Conservation (phyloP, 2,329 filamentous ascomycete species). For the Pseudocercospora eumusae region DNA sequence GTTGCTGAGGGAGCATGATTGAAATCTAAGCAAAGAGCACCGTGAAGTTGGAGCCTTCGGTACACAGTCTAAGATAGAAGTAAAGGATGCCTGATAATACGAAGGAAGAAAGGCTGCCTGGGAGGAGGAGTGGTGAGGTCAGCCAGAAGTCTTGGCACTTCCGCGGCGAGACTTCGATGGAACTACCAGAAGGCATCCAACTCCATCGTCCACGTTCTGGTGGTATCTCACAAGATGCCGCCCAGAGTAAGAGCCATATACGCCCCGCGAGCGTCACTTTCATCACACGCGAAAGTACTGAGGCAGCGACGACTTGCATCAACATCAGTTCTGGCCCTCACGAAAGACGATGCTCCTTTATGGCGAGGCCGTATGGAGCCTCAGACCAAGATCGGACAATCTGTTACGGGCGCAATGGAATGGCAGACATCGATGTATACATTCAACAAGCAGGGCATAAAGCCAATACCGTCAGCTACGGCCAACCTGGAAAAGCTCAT, state of each 20-base stretch:
- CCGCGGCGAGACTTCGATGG: not conserved
- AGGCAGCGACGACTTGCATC: slow-evolving; percentile 19
- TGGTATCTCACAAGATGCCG: slow-evolving; percentile 17
- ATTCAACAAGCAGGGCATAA: slow-evolving; percentile 33
- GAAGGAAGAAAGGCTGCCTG: not conserved
- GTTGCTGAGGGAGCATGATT: not conserved
- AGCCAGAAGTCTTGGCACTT: not conserved
- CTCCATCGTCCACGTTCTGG: not conserved
- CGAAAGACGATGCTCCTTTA: slow-evolving; percentile 15
- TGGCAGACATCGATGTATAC: slow-evolving; percentile 34
- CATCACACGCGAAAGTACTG: slow-evolving; percentile 21
- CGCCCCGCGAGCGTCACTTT: slow-evolving; percentile 19
- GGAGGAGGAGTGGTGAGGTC: not conserved
- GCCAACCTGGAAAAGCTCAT: slow-evolving; percentile 32
- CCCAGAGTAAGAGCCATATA: slow-evolving; percentile 16
- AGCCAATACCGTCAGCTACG: slow-evolving; percentile 28
- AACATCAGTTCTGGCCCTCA: slow-evolving; percentile 11
- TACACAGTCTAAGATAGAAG: no score
- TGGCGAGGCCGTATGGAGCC: slow-evolving; percentile 25
- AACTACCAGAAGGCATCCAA: not conserved
- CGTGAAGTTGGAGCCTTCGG: not conserved
- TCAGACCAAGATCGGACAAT: slow-evolving; percentile 22
- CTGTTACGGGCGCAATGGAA: slow-evolving; percentile 33
- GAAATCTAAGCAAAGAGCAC: not conserved
- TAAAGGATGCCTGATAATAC: not conserved